A percentile compares a stretch with the other conserved stretches of the same genome.
phyloP scores from a whole-genome alignment of 2,329 filamentous ascomycete genomes.

The Colletotrichum euphorbiae region DNA sequence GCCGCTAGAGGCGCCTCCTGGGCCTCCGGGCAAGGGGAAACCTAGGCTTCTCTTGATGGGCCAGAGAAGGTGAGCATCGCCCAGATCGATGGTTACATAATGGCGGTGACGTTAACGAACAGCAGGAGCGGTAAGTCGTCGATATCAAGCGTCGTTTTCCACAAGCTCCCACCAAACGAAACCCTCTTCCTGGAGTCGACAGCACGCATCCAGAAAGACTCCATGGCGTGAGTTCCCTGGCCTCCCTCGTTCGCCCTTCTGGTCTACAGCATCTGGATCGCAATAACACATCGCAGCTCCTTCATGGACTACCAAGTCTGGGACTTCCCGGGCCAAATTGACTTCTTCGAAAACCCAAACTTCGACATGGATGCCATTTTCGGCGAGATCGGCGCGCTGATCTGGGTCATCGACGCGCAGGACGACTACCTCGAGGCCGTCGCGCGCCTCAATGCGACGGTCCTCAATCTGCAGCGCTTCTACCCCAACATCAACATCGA shows the following conservation, averaged over 20 bases:
- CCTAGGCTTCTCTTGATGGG: conserved; percentile 94
- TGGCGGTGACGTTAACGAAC: background rate
- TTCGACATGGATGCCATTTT: conserved; percentile 96
- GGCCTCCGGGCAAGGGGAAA: conserved; percentile 71
- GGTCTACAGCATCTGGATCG: background rate
- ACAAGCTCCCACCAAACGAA: conserved; percentile 96
- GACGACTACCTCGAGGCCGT: conserved; percentile 97
- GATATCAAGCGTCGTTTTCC: conserved; percentile 98
- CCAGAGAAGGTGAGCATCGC: conserved; percentile 78
- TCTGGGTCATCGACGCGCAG: conserved; percentile 99
- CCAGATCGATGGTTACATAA: background rate
- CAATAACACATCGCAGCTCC: conserved; percentile 67
- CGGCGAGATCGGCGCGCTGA: conserved; percentile 90
- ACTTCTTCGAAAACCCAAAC: conserved; percentile 85
- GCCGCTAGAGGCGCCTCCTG: conserved; percentile 57
- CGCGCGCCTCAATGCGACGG: conserved; percentile 85
- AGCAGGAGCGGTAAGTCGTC: conserved; percentile 95
- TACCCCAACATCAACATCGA: conserved; percentile 97
- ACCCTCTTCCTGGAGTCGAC: conserved; percentile 97
- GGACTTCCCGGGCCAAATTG: conserved; percentile 96
- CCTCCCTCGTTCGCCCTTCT: background rate
- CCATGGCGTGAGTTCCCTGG: conserved; percentile 79
- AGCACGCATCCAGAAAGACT: conserved; percentile 92
- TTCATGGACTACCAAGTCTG: conserved; percentile 99
- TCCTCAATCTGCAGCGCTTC: conserved; percentile 86